Conservation (phyloP, 2,329 filamentous ascomycete species). For the Dendrostoma leiphaemia region DNA sequence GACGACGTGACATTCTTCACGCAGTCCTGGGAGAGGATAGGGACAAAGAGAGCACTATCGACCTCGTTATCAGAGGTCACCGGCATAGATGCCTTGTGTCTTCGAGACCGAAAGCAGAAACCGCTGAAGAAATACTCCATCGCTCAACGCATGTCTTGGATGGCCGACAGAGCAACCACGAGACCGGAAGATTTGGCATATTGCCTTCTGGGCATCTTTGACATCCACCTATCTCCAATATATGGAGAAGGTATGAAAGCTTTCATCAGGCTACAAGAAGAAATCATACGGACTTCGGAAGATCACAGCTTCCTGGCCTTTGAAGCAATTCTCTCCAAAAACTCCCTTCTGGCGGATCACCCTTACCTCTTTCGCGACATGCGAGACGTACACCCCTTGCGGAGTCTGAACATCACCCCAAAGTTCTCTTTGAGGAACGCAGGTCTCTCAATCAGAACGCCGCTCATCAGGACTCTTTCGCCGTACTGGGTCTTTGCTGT, state of each 20-base stretch:
- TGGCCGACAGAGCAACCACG: slow-evolving; percentile 21
- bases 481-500: slow-evolving; percentile 42
- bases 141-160: slow-evolving; percentile 27
- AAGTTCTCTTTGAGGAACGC: slow-evolving; percentile 24
- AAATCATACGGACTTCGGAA: slow-evolving; percentile 19
- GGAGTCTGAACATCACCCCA: slow-evolving; percentile 12
- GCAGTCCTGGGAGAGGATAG: slow-evolving; percentile 10
- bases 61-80: background rate
- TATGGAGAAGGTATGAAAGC: slow-evolving; percentile 28
- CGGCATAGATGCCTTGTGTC: slow-evolving; percentile 2
- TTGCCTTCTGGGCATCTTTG: slow-evolving; percentile 27
- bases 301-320: slow-evolving; percentile 19
- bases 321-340: slow-evolving; percentile 15
- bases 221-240: slow-evolving; percentile 27
- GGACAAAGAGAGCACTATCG: slow-evolving; percentile 3
- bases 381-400: slow-evolving; percentile 11
- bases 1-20: slow-evolving; percentile 19
- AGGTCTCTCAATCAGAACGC: slow-evolving; percentile 21
- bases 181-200: slow-evolving; percentile 27
- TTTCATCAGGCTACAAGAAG: slow-evolving; percentile 26
- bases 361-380: slow-evolving; percentile 17
- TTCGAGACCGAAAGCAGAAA: background rate
- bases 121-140: slow-evolving; percentile 11
- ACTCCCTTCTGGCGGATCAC: slow-evolving; percentile 22
- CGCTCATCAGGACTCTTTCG: slow-evolving; percentile 22